phyloP scores from a whole-genome alignment of 495 filamentous ascomycete genomes.

The Penicillium coffeae region DNA sequence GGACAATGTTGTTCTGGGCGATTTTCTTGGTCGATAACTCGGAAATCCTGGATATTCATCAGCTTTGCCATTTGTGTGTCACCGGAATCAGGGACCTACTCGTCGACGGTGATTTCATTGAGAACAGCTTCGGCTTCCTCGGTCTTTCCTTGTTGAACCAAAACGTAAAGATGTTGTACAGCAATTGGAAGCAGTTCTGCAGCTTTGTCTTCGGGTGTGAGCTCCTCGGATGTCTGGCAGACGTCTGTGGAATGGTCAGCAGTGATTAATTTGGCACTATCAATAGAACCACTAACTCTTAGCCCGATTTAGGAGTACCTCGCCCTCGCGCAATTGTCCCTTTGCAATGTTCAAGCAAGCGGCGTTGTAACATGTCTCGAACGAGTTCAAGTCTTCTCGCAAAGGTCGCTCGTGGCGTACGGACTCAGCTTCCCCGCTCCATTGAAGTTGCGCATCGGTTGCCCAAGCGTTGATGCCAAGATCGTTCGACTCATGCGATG shows the following conservation, averaged over 20 bases:
- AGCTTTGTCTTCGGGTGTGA: constrained; percentile 76
- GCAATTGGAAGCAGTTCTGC: constrained; percentile 80
- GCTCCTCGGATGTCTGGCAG: constrained; percentile 77
- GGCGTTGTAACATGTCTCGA: constrained; percentile 91
- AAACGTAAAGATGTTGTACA: constrained; percentile 81
- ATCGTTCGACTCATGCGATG: constrained; percentile 74
- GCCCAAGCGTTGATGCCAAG: constrained; percentile 80
- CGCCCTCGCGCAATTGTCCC: constrained; percentile 69
- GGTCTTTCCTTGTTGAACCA: constrained; percentile 65
- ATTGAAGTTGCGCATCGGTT: constrained; percentile 80
- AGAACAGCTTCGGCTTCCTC: constrained; percentile 68
- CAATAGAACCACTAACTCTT: constrained; percentile 45
- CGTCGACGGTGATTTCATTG: constrained; percentile 57
- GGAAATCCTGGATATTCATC: constrained; percentile 54
- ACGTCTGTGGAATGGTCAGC: constrained; percentile 52
- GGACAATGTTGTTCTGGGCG: constrained; percentile 72
- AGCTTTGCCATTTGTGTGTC: too few relatives aligned
- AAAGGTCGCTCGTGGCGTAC: constrained; percentile 54
- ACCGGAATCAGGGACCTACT: constrained; percentile 46
- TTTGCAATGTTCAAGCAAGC: constrained; percentile 82
- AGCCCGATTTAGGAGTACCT: constrained; percentile 77
- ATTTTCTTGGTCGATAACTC: constrained; percentile 75
- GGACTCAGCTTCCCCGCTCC: constrained; percentile 59
- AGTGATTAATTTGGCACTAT: not conserved
- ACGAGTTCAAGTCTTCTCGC: constrained; percentile 79